Percentiles rank a stretch among this genome's conserved stretches.
Conservation (phyloP, 805 yeast species). For the Candida xiaguanensis region DNA sequence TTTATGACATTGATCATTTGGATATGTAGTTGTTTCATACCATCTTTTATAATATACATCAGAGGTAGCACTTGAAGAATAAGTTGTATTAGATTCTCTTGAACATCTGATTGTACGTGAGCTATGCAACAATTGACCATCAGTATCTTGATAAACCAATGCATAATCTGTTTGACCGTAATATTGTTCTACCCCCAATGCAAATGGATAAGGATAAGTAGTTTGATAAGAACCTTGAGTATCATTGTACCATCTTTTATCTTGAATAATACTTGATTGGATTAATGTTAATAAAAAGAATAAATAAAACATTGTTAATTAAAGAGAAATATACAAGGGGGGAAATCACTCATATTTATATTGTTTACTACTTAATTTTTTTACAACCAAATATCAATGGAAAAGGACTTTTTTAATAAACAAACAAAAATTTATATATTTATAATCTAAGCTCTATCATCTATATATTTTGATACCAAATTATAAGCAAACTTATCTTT, state of each 20-base stretch:
- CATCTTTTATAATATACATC: not conserved
- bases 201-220: slow-evolving; percentile 1
- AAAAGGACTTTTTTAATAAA: too few species aligned
- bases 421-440: not conserved
- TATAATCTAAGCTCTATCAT: slow-evolving; percentile 10
- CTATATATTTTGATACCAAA: slow-evolving; percentile 8
- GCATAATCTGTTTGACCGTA: not conserved
- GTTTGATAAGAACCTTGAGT: not conserved
- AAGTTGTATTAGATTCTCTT: not conserved
- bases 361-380: not conserved
- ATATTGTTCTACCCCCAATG: not conserved
- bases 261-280: slow-evolving; percentile 2
- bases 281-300: not conserved
- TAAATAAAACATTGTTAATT: not conserved
- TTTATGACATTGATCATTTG: not conserved
- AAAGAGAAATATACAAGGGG: not conserved
- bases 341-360: not conserved
- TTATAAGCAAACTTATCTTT: slow-evolving; percentile 13
- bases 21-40: not conserved
- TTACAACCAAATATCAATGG: not conserved
- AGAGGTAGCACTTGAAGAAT: not conserved
- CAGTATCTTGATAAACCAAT: not conserved
- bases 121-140: slow-evolving; percentile 4
- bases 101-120: not conserved
- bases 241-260: slow-evolving; percentile 2